These are phyloP conservation scores for Alternaria dauci DNA, from an alignment of 2,329 filamentous ascomycete species.

Conservation along the genomic window DNA sequence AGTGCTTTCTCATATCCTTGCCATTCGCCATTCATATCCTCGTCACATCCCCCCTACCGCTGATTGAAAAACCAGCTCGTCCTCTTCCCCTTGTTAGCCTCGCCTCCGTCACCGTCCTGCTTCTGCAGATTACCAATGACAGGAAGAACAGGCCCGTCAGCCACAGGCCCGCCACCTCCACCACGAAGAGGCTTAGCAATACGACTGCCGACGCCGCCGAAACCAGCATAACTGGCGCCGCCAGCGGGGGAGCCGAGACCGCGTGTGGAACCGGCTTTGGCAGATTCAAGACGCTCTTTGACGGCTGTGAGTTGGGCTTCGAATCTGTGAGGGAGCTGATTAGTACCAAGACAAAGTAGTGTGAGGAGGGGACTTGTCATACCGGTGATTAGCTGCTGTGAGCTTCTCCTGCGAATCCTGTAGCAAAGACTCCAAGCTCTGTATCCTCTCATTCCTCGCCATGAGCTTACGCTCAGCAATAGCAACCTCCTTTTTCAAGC, in stretches of 20 bases:
- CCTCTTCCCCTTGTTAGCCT: slow-evolving; percentile 67
- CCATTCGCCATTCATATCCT: neutral
- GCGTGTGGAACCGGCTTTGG: slow-evolving; percentile 89
- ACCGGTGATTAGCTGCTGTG: slow-evolving; percentile 97
- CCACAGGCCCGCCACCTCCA: slow-evolving; percentile 55
- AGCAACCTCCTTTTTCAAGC: slow-evolving; percentile 97
- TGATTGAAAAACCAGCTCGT: slow-evolving; percentile 76
- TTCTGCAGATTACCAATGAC: slow-evolving; percentile 57
- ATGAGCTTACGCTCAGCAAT: slow-evolving; percentile 98
- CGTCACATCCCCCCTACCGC: slow-evolving; percentile 12
- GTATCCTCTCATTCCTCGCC: slow-evolving; percentile 94
- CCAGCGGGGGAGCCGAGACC: slow-evolving; percentile 73
- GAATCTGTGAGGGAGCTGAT: slow-evolving; percentile 70
- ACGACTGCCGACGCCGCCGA: slow-evolving; percentile 62
- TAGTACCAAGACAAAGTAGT: slow-evolving; percentile 6
- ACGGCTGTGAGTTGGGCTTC: slow-evolving; percentile 96
- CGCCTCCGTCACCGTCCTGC: slow-evolving; percentile 61
- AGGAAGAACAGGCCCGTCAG: slow-evolving; percentile 51
- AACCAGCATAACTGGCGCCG: slow-evolving; percentile 69
- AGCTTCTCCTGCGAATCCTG: slow-evolving; percentile 99
- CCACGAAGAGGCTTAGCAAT: slow-evolving; percentile 70
- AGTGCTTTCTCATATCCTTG: neutral
- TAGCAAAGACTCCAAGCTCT: slow-evolving; percentile 88
- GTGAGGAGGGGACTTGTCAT: slow-evolving; percentile 52
- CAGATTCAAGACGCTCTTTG: slow-evolving; percentile 95